Base-by-base conservation (phyloP, 805 yeast genomes). In the Yarrowia sp. region DNA sequence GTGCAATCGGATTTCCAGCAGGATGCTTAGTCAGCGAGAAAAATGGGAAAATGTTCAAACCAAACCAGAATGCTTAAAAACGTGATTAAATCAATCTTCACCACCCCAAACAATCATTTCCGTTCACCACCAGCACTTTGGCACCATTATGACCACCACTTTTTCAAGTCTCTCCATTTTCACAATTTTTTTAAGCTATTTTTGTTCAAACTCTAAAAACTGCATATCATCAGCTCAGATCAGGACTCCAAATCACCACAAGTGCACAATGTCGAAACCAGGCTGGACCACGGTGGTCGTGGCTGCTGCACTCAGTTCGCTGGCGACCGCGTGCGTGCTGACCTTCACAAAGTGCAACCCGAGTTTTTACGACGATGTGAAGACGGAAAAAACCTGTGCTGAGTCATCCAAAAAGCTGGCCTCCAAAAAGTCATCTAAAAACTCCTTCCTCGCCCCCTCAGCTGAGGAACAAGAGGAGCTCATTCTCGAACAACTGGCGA, bases 401-500 rank as follows among this genome's bases (percentile, higher is more conserved):
- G 46, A 53, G 44, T 39, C 60, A 38, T n/a, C n/a, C n/a, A n/a
- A n/a, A n/a, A n/a, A n/a, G n/a, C n/a, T n/a, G n/a, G 60, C 46
- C 4, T 14, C 33, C 24, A 30, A 17, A 15, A 6, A 15, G 7
- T 10, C 58, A 4, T 9, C 61, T 8, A n/a, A 42, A 34, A 44
- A 61, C 19, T 19, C 34, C n/a, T 46, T 46, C 14, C 34, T 43
- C 53, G 30, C 53, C 1, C 47, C 47, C 5, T 61, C 66, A 6
- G 20, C 7, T 8, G 55, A 61, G 8, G 66, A 61, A 15, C 36
- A 61, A 20, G 95, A 90, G 73, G 90, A 86, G 65, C 84, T 95
- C 70, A 88, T 92, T 61, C 85, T 89, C 68, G 99, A 95, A 78
- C 98, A 95, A 76, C 84, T 94, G 44, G 97, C 98, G 0, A 82